Base-by-base conservation (phyloP, 148 eudicot genomes). In the Chenopodium suecicum region DNA sequence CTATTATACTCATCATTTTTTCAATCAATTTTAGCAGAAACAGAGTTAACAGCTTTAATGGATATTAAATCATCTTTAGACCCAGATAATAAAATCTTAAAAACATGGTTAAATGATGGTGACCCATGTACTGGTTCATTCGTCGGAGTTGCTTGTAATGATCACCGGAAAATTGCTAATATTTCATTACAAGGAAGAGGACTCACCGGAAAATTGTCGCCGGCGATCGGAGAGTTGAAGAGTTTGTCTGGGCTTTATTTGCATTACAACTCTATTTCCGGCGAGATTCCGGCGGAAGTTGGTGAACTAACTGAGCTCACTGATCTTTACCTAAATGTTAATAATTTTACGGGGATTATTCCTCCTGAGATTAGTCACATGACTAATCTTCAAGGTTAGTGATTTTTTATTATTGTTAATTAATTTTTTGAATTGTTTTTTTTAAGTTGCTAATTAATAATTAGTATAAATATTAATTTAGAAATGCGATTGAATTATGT, bases 351-450 rank as follows among this genome's bases (percentile, higher is more conserved):
- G 46, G 98, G 96, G 12, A 46, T 5, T 34, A 83, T 95, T 76
- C 96, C 97, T 9, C 82, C 84, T 44, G 84, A 88, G 72, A 85
- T 95, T 76, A 88, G 92, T 58, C 78, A 82, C 81, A 90, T 95
- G 96, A 75, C 83, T 74, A 93, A 88, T 83, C 98, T 95, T 77
- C 96, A 92, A 92, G 97, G 98, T 95, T 73, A 72, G 90, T 89
- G 10, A 60, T 46, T 22, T 27, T 27, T 16, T 80, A 14, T 56
- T 48, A 17, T 3, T 47, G 19, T 10, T 46, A 60, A 13, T 7
- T 1, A 27, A 31, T 25, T 9, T 17, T 62, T 20, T 8, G 1
- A 8, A 62, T 6, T 62, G 22, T 62, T 62, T 5, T 62, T 62
- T 5, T 62, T 50, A 2, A 9, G 12, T 50, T 50, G 54, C 14